Base-by-base conservation (phyloP, 768 basidiomycete genomes). In the Russula olivacea region DNA sequence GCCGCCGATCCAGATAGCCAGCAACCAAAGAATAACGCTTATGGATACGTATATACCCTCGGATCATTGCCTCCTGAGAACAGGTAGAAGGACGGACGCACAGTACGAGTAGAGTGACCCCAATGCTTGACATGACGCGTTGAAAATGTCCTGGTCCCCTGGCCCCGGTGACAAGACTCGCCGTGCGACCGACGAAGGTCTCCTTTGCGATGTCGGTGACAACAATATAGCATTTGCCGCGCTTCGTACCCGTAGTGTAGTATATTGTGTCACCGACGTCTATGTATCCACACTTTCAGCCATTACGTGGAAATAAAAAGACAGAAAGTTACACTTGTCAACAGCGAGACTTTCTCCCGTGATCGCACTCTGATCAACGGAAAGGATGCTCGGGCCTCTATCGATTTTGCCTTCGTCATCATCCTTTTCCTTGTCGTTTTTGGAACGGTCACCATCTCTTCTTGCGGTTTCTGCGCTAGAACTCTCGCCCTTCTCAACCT, bases 311-410 rank as follows among this genome's bases (percentile, higher is more conserved):
- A 54, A 28, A 21, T 15, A 23, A 14, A 21, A 19, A 38, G 15
- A 60, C 25, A 43, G n/a, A 36, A 57, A 32, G 3, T 23, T 66
- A 66, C 62, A 79, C 65, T 81, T 81, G 67, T 80, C 78, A 25
- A 77, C 76, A 12, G 80, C 77, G 15, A 81, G 73, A 21, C 75
- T 76, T 67, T 81, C 80, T 36, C 79, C 79, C 0, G 79, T 80
- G 55, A 80, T 78, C 17, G 78, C 78, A 34, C 74, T 75, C 66
- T 81, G 79, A 65, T 81, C 79, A 38, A 78, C 76, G 17, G 76
- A 73, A 62, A 72, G 69, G 45, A 80, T 55, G 10, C 74, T 73
- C 4, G 80, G 77, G 9, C 79, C 80, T 34, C 74, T 77, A 63
- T 77, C 70, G 2, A 65, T 67, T 21, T 65, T 64, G 41, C 43